Base-by-base conservation (phyloP, 2,329 filamentous ascomycete species). In the Lasiodiplodia hormozganensis region DNA sequence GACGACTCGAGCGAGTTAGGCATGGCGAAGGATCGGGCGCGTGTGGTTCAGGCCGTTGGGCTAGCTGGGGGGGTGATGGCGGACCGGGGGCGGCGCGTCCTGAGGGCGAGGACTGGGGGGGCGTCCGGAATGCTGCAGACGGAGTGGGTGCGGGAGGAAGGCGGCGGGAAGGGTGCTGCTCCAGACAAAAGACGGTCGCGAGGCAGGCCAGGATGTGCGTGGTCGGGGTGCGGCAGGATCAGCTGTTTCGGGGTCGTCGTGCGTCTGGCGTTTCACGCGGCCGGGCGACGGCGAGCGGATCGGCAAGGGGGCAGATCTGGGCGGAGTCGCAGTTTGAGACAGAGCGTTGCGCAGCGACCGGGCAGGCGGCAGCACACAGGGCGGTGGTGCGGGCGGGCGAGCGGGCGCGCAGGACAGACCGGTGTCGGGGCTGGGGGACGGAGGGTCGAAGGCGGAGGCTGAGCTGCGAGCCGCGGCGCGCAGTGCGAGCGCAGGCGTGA, bases 1-100 rank as follows among this genome's bases (percentile, higher is more conserved):
- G 77, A 78, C 10, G 78, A 79, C 71, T 81, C 79, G 36, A 80
- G 71, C 62, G 79, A 81, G 73, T 76, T 79, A 34, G 77, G 76
- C 79, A 80, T 80, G 34, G 49, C 47, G 65, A 60, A 38, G 49
- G 65, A 64, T 64, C 60, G 40, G 47, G 43, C 18, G 43, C 57
- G 58, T 49, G 60, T 52, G 60, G 60, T 52, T 64, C 60, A 64
- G 31, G 60, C 60, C 43, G 60, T 52, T 65, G 51, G 62, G 18
- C 62, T 54, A 56, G 51, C 23, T 31, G 62, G 34, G 62, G 40
- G 4, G 34, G 16, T 36, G 54, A 21, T 21, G 54, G 53, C 57
- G 58, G 43, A 34, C 40, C 25, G 40, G 40, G 58, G 58, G 40
- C 58, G 58, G 40, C 25, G 58, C 43, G 43, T 23, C 43, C 18